phyloP scores from a whole-genome alignment of 2,329 filamentous ascomycete genomes.

The Nigrograna mackinnonii region DNA sequence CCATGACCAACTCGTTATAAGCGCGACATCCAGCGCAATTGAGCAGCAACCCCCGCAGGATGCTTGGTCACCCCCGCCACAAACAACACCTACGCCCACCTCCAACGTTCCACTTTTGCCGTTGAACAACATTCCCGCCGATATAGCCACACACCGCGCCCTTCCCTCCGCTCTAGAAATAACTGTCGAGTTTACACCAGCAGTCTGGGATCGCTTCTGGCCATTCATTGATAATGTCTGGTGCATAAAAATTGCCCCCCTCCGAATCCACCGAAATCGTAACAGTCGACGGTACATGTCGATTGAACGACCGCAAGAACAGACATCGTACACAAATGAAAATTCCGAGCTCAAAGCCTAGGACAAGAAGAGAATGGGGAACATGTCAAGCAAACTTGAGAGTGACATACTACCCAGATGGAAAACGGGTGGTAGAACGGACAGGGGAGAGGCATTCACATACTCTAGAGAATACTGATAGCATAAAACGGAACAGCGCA shows the following conservation, averaged over 20 bases:
- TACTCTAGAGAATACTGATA: conserved; percentile 21
- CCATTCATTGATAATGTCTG: conserved; percentile 24
- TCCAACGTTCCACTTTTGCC: conserved; percentile 7
- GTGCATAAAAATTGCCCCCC: conserved; percentile 13
- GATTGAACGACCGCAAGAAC: conserved; percentile 18
- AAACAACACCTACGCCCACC: neutral
- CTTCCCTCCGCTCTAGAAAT: conserved; percentile 20
- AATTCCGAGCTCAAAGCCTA: conserved; percentile 8
- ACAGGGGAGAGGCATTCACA: conserved; percentile 19
- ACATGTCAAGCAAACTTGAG: conserved; percentile 23
- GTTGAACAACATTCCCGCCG: conserved; percentile 15
- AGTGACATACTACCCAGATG: conserved; percentile 18
- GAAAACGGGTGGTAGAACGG: conserved; percentile 15
- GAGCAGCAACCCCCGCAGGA: neutral
- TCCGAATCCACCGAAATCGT: conserved; percentile 9
- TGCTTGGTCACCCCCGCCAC: neutral
- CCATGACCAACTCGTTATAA: neutral
- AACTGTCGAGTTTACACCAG: conserved; percentile 17
- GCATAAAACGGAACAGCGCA: conserved; percentile 17
- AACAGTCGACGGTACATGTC: conserved; percentile 20
- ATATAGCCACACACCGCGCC: conserved; percentile 18
- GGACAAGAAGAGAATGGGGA: conserved; percentile 10
- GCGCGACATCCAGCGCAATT: neutral
- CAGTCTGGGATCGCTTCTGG: conserved; percentile 20
- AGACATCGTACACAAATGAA: conserved; percentile 11